Conservation (phyloP, 371 early-diverging fungal species). For the Mortierella sp. region DNA sequence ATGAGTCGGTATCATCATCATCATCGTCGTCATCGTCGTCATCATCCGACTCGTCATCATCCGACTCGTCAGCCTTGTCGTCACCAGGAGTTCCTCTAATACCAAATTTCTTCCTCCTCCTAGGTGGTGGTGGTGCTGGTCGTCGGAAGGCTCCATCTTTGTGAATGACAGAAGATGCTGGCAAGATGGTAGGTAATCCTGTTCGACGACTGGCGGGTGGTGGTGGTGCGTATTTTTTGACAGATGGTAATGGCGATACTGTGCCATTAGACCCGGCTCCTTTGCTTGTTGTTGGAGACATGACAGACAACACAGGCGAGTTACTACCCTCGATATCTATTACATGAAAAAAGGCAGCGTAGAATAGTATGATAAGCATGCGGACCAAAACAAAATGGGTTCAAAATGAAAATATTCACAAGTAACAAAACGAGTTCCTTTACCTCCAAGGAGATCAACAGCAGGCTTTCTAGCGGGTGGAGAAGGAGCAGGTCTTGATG, state of each 20-base stretch:
- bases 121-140: conserved; percentile 51
- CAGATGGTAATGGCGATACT: neutral
- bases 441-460: conserved; percentile 50
- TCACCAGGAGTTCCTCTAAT: neutral
- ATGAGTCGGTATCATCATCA: neutral
- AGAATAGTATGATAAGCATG: neutral
- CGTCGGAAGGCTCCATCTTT: conserved; percentile 25
- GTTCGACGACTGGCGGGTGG: conserved; percentile 37
- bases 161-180: conserved; percentile 28
- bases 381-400: neutral
- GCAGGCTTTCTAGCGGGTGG: conserved; percentile 23
- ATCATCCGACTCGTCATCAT: conserved; percentile 32
- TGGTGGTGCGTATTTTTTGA: conserved; percentile 25
- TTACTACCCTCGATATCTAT: neutral
- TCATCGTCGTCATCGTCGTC: conserved; percentile 23
- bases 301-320: neutral
- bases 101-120: neutral
- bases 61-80: conserved; percentile 17
- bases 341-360: neutral
- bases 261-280: neutral
- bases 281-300: neutral
- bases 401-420: neutral
- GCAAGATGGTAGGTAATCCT: conserved; percentile 23
- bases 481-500: conserved; percentile 20
- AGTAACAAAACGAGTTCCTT: neutral